phyloP scores from a whole-genome alignment of 192 early-diverging fungal species.

The Coemansia pectinata region DNA sequence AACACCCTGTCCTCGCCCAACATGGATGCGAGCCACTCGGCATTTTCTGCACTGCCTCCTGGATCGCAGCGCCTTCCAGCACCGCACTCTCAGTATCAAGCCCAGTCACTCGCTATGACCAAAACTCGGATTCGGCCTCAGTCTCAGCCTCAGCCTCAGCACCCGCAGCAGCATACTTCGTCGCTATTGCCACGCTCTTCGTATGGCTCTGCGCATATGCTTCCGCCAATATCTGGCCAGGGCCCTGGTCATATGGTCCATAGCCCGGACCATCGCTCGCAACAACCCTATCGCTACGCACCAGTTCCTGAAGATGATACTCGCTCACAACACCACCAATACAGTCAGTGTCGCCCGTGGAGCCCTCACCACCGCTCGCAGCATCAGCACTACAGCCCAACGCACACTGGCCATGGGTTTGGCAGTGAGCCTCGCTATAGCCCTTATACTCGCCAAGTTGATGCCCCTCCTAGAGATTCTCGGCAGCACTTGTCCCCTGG shows the following conservation, averaged over 20 bases:
- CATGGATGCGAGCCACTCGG: not conserved
- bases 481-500: constrained; percentile 30
- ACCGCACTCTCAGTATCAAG: constrained; percentile 12
- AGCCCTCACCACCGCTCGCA: constrained; percentile 50
- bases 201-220: constrained; percentile 7
- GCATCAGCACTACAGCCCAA: constrained; percentile 33
- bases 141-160: constrained; percentile 6
- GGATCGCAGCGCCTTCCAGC: not conserved
- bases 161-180: constrained; percentile 9
- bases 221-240: constrained; percentile 20
- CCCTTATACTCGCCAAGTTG: constrained; percentile 40
- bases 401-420: constrained; percentile 25
- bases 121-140: not conserved
- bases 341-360: constrained; percentile 41
- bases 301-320: constrained; percentile 20
- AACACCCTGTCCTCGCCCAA: constrained; percentile 11
- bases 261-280: constrained; percentile 5
- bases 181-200: constrained; percentile 9
- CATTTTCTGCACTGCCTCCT: not conserved
- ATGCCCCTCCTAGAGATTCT: constrained; percentile 22
- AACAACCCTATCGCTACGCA: constrained; percentile 18
- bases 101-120: not conserved
- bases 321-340: constrained; percentile 17
- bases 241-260: constrained; percentile 5
- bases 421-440: constrained; percentile 40